These are phyloP conservation scores for Dictyophora rubrovolvata DNA, from an alignment of 768 basidiomycete genomes.

Conservation along the genomic window DNA sequence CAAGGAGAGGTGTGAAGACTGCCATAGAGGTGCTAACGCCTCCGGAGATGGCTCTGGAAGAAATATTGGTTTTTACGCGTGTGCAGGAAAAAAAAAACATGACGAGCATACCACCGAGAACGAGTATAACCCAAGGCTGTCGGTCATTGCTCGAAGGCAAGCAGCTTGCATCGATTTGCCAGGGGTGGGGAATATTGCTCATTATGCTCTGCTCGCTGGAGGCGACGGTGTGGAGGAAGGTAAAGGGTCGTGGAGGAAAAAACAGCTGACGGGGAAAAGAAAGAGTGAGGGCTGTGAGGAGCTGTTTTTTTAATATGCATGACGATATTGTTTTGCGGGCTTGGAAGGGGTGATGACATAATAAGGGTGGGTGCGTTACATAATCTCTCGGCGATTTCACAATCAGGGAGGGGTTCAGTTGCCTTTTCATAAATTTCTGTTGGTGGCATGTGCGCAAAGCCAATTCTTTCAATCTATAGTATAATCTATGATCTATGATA, in stretches of 20 bases:
- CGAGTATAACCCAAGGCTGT: slow-evolving; percentile 25
- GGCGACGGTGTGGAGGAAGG: background rate
- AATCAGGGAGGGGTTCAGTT: no score
- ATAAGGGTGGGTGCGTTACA: no score
- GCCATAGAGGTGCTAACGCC: slow-evolving; percentile 25
- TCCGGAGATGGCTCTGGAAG: slow-evolving; percentile 21
- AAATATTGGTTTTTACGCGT: background rate
- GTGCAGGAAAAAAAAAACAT: background rate
- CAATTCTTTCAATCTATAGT: no score
- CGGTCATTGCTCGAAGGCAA: slow-evolving; percentile 15
- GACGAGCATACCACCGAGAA: slow-evolving; percentile 26
- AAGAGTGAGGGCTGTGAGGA: background rate
- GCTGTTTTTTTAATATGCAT: slow-evolving; percentile 10
- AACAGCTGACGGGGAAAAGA: background rate
- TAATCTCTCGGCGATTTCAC: no score
- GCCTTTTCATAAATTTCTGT: no score
- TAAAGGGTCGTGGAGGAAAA: background rate
- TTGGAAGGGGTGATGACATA: background rate
- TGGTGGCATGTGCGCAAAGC: no score
- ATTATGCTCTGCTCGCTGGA: background rate
- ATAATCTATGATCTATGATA: no score
- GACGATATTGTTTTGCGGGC: slow-evolving; percentile 8
- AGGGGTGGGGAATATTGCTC: slow-evolving; percentile 16
- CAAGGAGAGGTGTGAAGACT: slow-evolving; percentile 24
- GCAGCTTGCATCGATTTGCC: slow-evolving; percentile 18